Conservation (phyloP, 2,329 filamentous ascomycete species). For the Aspergillus oerlinghausenensis region DNA sequence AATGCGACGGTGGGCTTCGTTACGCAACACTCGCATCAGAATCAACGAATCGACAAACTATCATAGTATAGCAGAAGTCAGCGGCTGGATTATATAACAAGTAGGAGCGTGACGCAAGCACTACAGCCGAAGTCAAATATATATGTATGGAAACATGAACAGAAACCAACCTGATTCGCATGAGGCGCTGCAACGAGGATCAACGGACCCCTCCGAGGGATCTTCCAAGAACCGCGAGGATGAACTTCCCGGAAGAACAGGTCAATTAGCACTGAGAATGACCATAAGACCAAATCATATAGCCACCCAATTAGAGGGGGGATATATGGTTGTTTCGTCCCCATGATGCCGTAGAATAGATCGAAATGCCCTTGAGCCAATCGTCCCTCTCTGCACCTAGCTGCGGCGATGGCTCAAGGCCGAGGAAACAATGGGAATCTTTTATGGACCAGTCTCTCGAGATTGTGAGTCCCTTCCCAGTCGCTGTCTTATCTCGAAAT, state of each 20-base stretch:
- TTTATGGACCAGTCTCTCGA: not conserved
- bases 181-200: slow-evolving; percentile 96
- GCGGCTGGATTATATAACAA: slow-evolving; percentile 6
- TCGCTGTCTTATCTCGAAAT: not conserved
- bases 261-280: slow-evolving; percentile 68
- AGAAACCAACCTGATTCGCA: slow-evolving; percentile 70
- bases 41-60: slow-evolving; percentile 95
- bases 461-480: not conserved
- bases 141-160: not conserved
- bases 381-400: not conserved
- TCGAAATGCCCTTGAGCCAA: not conserved
- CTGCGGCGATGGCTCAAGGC: not conserved
- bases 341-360: slow-evolving; percentile 22
- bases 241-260: slow-evolving; percentile 98
- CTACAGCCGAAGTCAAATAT: not conserved
- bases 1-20: slow-evolving; percentile 81
- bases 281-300: slow-evolving; percentile 48
- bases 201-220: slow-evolving; percentile 80
- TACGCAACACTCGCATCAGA: slow-evolving; percentile 82
- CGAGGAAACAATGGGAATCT: not conserved
- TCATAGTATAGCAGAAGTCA: not conserved
- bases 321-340: slow-evolving; percentile 34
- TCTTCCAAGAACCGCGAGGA: slow-evolving; percentile 89
- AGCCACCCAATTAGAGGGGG: slow-evolving; percentile 46
- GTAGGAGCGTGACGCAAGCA: not conserved